Evolutionary conservation across 2,329 filamentous ascomycete species (phyloP), one percentile per base, ranked within the genome.

Genomic region (Emydomyces testavorans): DNA sequence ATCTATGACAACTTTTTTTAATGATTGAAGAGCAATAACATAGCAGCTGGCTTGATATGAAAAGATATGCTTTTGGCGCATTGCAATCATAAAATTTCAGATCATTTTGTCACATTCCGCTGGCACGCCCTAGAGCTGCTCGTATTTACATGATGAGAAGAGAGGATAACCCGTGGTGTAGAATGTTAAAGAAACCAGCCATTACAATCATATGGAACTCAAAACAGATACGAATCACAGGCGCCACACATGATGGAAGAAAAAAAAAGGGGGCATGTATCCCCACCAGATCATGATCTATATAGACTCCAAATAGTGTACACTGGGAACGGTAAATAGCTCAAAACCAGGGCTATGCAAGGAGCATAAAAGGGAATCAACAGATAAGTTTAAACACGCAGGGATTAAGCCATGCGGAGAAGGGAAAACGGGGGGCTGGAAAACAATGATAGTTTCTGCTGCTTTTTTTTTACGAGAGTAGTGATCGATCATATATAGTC

Each of bases 401-500:
- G 21, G 44, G 44, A 28, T 46, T 16, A 13, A 46, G 31, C 47
- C 44, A 40, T 35, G 46, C 43, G 29, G 15, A 34, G 31, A 46
- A 18, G 32, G 15, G n/a, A 29, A 46, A 7, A 46, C 7, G 32
- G n/a, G 20, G 16, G 24, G 24, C 21, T 21, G 10, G 21, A 28
- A 11, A 10, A 16, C n/a, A 15, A 29, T 7, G 11, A 40, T 32
- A 6, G 23, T 20, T 28, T 28, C 23, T 36, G 6, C 37, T 29
- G 7, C 15, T 24, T 21, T 43, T 34, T 42, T 13, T 31, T 6
- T 7, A 13, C 29, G 11, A 8, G 31, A 18, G 24, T 1, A 20
- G 8, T 8, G 13, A 15, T 28, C 26, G 11, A 29, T 79, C 72
- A 85, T 55, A 83, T 80, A 60, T 84, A 96, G 70, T 98, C 92